Percentiles rank a stretch among this genome's conserved stretches.
Conservation (phyloP, 1,284 basidiomycete species). For the Coniferiporia sulphurascens region DNA sequence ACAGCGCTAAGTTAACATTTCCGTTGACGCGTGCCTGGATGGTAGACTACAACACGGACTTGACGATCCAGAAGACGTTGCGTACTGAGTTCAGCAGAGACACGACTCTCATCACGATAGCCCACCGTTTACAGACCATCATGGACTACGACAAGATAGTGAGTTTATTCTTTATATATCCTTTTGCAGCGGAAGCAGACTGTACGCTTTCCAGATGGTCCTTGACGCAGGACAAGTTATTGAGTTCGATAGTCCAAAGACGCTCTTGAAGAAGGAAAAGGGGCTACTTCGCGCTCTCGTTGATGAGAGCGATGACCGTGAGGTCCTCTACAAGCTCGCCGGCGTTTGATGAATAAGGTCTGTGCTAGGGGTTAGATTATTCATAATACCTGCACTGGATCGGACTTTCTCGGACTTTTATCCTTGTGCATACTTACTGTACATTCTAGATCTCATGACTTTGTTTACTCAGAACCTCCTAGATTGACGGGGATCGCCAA, state of each 20-base stretch:
- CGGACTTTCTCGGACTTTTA: too few species aligned
- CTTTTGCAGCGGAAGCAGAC: background rate
- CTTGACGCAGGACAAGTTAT: conserved; percentile 32
- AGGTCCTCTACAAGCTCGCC: conserved; percentile 19
- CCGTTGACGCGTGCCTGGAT: background rate
- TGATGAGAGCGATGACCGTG: conserved; percentile 17
- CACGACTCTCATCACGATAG: conserved; percentile 32
- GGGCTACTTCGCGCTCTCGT: conserved; percentile 16
- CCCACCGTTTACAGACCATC: conserved; percentile 34
- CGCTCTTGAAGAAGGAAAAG: conserved; percentile 8
- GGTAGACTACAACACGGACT: conserved; percentile 23
- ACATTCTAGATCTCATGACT: too few species aligned
- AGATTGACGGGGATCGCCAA: too few species aligned
- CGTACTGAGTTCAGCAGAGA: conserved; percentile 22
- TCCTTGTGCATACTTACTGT: too few species aligned
- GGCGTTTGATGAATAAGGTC: background rate
- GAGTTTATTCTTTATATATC: conserved; percentile 7
- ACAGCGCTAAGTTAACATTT: background rate
- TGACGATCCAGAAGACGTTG: conserved; percentile 22
- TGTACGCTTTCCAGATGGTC: conserved; percentile 26
- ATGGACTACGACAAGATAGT: conserved; percentile 33
- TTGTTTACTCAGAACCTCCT: too few species aligned
- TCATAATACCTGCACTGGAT: too few species aligned
- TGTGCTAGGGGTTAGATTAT: too few species aligned
- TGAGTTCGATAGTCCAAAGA: conserved; percentile 17